Percentiles rank a stretch among this genome's conserved stretches.
Conservation (phyloP, 1,139 yeast species). For the Geotrichum fermentans region DNA sequence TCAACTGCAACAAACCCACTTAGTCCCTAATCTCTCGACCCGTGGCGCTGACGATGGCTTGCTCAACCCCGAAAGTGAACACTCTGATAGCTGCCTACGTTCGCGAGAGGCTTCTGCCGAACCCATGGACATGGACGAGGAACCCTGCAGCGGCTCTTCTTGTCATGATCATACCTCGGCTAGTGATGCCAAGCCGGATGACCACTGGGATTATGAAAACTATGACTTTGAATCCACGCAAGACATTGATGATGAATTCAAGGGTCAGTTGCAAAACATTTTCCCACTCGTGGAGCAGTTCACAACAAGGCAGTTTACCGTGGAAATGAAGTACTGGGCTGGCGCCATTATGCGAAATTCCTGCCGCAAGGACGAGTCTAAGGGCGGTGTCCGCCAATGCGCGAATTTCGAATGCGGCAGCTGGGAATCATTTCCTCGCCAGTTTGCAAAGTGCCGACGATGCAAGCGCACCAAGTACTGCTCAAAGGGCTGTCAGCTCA, state of each 20-base stretch:
- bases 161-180: neutral
- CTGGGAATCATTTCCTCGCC: slow-evolving; percentile 88
- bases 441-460: slow-evolving; percentile 89
- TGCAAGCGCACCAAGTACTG: slow-evolving; percentile 95
- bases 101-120: slow-evolving; percentile 20
- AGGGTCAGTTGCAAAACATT: slow-evolving; percentile 56
- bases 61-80: slow-evolving; percentile 18
- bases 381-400: slow-evolving; percentile 92
- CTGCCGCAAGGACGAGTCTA: slow-evolving; percentile 78
- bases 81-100: neutral
- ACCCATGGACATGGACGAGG: slow-evolving; percentile 25
- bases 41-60: slow-evolving; percentile 30
- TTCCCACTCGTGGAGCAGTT: slow-evolving; percentile 90
- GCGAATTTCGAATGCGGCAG: slow-evolving; percentile 91
- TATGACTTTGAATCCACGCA: slow-evolving; percentile 48
- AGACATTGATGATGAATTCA: slow-evolving; percentile 43
- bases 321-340: slow-evolving; percentile 92
- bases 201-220: slow-evolving; percentile 51
- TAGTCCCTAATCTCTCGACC: slow-evolving; percentile 43
- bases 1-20: slow-evolving; percentile 64
- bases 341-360: slow-evolving; percentile 95
- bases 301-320: slow-evolving; percentile 61
- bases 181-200: slow-evolving; percentile 1
- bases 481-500: slow-evolving; percentile 83
- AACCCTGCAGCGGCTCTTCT: slow-evolving; percentile 16